Percentiles rank a stretch among this genome's conserved stretches.
These are phyloP conservation scores for Acer yangbiense DNA, from an alignment of 345 rosid genomes.

Conservation along the genomic window DNA sequence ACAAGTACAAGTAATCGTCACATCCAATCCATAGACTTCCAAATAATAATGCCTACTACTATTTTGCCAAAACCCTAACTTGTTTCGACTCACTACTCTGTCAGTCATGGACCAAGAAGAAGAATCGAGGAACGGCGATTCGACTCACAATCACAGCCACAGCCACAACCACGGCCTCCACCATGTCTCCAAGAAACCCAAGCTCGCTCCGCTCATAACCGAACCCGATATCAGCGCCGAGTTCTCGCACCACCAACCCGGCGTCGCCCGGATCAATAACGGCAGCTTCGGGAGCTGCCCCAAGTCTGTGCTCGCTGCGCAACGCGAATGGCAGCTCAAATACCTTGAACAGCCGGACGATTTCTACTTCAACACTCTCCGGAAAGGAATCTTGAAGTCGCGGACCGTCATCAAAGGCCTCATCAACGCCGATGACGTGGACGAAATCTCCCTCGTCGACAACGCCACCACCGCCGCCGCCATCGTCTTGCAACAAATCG, in stretches of 20 bases:
- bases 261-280: constrained; percentile 68
- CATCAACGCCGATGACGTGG: constrained; percentile 67
- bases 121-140: constrained; percentile 52
- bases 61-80: constrained; percentile 31
- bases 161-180: not conserved
- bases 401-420: constrained; percentile 55
- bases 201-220: constrained; percentile 32
- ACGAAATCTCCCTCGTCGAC: constrained; percentile 75
- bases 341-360: constrained; percentile 75
- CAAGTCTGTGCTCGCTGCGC: constrained; percentile 55
- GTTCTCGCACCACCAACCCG: constrained; percentile 72
- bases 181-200: constrained; percentile 49
- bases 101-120: constrained; percentile 43
- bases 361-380: constrained; percentile 69
- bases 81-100: not conserved
- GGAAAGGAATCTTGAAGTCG: constrained; percentile 56
- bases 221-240: constrained; percentile 54
- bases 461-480: constrained; percentile 86
- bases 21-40: not conserved
- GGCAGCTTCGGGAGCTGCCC: constrained; percentile 90
- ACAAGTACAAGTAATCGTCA: not conserved
- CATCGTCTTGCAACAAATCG: constrained; percentile 70
- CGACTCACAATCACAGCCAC: constrained; percentile 17
- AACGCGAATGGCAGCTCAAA: constrained; percentile 63
- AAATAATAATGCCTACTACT: constrained; percentile 8